These are phyloP conservation scores for Erigeron canadensis DNA, from an alignment of 129 eudicot genomes.

Conservation along the genomic window DNA sequence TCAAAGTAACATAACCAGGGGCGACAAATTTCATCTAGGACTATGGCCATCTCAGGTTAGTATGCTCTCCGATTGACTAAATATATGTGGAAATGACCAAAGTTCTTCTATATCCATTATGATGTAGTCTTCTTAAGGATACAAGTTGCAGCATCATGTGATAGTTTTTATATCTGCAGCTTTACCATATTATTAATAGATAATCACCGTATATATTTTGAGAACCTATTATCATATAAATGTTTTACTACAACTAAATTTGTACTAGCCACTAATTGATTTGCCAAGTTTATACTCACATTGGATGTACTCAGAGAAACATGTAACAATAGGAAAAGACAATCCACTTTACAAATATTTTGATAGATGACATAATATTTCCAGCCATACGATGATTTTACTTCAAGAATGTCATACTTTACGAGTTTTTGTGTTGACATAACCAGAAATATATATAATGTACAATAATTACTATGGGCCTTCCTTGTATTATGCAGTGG, in stretches of 20 bases:
- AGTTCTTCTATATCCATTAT: conserved; percentile 1
- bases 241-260: neutral
- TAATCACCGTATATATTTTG: neutral
- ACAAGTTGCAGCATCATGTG: conserved; percentile 11
- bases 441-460: conserved; percentile 7
- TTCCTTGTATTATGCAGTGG: conserved; percentile 17
- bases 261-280: neutral
- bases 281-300: neutral
- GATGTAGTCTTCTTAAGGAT: conserved; percentile 11
- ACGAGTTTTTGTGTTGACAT: conserved; percentile 9
- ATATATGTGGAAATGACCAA: neutral
- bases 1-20: conserved; percentile 9
- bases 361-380: neutral
- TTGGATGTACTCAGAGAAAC: neutral
- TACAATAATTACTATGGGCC: neutral
- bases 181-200: no score
- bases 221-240: neutral
- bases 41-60: conserved; percentile 16
- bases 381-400: neutral
- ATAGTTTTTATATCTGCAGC: neutral
- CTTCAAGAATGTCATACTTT: neutral
- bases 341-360: neutral
- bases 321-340: neutral
- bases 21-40: neutral
- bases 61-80: neutral